Base-by-base conservation (phyloP, 2,329 filamentous ascomycete species). In the Colletotrichum sp. region DNA sequence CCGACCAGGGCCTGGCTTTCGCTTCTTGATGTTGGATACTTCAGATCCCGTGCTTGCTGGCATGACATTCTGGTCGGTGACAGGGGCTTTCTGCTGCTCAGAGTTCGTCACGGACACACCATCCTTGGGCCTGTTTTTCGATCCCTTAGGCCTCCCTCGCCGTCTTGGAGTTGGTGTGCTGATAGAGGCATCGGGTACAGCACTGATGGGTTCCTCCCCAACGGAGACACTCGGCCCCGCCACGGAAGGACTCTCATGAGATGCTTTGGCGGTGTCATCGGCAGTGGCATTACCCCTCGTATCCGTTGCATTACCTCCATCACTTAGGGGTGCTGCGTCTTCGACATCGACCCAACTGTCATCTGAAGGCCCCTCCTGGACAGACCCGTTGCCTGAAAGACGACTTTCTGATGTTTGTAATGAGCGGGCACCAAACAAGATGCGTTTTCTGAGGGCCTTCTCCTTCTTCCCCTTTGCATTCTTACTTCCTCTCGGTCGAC, bases 401-500 rank as follows among this genome's bases (percentile, higher is more conserved):
- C 29, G 15, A 36, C 47, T 18, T 36, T 29, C 63, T 36, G 58
- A 33, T 11, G 43, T 24, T 31, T 31, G 34, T 11, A 36, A 38
- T 16, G 31, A 67, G 8, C 58, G 29, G 29, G 18, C 15, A 33
- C 29, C 51, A 47, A 62, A 27, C 9, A n/a, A 62, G 11, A 59
- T 31, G 18, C 54, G 64, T 27, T 67, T 69, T 18, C 16, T 65
- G 16, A 51, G 33, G 8, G 24, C 58, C 31, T 66, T 72, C 18
- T 87, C 86, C 59, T 84, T 85, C 57, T 86, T 81, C 6, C 82
- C 81, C 72, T 87, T 88, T 65, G 81, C 84, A 6, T 84, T 85
- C 75, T 88, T 88, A 79, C 87, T 88, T 15, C 87, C 87, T 75
- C 87, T 88, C 6, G 87, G 86, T 27, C 84, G 80, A 27, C 86